Base-by-base conservation (phyloP, 2,329 filamentous ascomycete species). In the Stagonosporopsis rhizophila region DNA sequence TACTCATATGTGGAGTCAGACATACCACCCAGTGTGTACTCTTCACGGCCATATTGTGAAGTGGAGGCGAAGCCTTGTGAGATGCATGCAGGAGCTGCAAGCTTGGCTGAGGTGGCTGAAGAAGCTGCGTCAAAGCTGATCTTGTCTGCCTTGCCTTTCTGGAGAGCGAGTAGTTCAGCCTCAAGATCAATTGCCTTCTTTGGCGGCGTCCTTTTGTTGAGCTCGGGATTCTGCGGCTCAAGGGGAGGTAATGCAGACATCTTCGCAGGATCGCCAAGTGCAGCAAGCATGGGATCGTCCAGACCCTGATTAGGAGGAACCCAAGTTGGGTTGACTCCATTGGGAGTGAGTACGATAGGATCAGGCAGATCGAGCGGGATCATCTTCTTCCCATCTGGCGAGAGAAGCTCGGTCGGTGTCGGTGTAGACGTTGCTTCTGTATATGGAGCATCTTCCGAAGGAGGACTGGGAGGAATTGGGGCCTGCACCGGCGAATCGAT, bases 31-130 rank as follows among this genome's bases (percentile, higher is more conserved):
- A 78, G 62, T 2, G 74, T 77, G 44, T 66, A 76, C 30, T 75
- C 73, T 56, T 87, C 80, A 37, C 68, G 65, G 2, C 79, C 78
- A 52, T 76, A 78, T 14, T 77, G 75, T 11, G 77, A 79, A 1
- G 82, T 66, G 0, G 77, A 77, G 2, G 78, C 80, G 12, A 92
- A 79, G 4, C 85, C 86, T 62, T 90, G 86, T 2, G 70, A 63
- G 50, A 69, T 61, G 44, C 73, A 76, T 30, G 67, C 67, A 3
- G 71, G 72, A n/a, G 48, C 58, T 6, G 60, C 61, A 37, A 61
- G 62, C n/a, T 50, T 56, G 9, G 62, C 49, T 7, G 59, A 34
- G 15, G 48, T 32, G 15, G 46, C 38, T 14, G 44, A 44, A 3
- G 48, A 42, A 12, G 44, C 48, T 15, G 38, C 44, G 23, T 52